Evolutionary conservation across 495 filamentous ascomycete species (phyloP), one percentile per base, ranked within the genome.

Genomic region (Daldinia loculata): DNA sequence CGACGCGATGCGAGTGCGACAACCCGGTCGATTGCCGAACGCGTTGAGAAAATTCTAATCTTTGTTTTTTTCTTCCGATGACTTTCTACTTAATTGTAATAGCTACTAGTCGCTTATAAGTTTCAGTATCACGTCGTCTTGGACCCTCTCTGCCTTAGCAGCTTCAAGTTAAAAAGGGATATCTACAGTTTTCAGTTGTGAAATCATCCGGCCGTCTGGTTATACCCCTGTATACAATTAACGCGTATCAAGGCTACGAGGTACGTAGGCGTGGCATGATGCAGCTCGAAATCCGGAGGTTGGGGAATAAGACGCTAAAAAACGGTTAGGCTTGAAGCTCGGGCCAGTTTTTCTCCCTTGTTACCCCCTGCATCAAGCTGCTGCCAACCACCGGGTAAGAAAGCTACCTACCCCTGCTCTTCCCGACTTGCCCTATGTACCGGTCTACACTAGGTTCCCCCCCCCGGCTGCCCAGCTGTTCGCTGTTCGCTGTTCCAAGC

Each of bases 361-460:
- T 5, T 48, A 59, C 24, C 56, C 61, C 61, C 61, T 61, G 61
- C 38, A 60, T 41, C 6, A 26, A 66, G 63, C 57, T 71, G 32
- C 62, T 57, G 56, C 68, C 68, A 71, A 71, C 68, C 68, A 71
- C 68, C 68, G 56, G 30, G 51, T 61, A 61, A 29, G 17, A 24
- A 53, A 32, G 22, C 53, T 39, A 45, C 43, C 9, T 48, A 48
- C 43, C 43, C 43, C 43, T 48, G 43, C 19, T 24, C 9, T 48
- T 48, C 43, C 43, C 43, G 43, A 48, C 43, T 48, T 45, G 8
- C 32, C 9, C 32, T 36, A n/a, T n/a, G n/a, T n/a, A 36, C 11
- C 32, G 32, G 32, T 14, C 32, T 32, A 32, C 1, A 3, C n/a
- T 36, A 34, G 6, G 41, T 51, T 38, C 38, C 55, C 36, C 55